Conservation (phyloP, 1,139 yeast genomes). For the Taphrina deformans region DNA sequence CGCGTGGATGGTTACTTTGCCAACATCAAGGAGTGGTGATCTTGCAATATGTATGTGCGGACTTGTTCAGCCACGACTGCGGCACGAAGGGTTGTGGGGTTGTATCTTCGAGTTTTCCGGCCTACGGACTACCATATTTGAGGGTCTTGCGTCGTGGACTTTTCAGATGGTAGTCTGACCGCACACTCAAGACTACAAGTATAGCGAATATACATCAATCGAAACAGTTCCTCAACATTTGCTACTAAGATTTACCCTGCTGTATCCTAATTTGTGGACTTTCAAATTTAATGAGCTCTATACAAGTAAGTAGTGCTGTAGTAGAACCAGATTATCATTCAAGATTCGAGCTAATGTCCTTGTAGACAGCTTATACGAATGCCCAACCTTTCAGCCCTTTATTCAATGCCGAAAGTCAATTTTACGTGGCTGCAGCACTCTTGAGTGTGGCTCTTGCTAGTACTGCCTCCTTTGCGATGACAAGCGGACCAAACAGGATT, state of each 20-base stretch:
- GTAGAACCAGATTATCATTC: background rate
- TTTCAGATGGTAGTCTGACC: no score
- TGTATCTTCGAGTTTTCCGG: background rate
- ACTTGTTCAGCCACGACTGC: background rate
- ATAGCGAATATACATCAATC: background rate
- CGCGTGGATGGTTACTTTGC: no score
- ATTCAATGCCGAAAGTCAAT: constrained; percentile 33
- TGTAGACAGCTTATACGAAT: constrained; percentile 34
- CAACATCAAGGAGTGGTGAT: no score
- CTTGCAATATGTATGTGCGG: background rate
- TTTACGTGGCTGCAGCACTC: constrained; percentile 34
- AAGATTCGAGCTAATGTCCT: background rate
- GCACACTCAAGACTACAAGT: no score
- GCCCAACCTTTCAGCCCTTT: constrained; percentile 35
- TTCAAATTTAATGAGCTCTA: background rate
- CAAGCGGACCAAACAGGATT: background rate
- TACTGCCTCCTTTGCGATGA: constrained; percentile 35
- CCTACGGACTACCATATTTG: no score
- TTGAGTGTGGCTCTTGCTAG: constrained; percentile 35
- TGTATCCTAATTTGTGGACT: no score
- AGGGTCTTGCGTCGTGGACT: no score
- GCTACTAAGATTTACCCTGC: no score
- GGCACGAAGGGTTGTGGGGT: background rate
- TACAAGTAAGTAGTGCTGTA: background rate
- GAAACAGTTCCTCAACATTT: no score